phyloP scores from a whole-genome alignment of 306 rosid species.

The Mimosa bimucronata region DNA sequence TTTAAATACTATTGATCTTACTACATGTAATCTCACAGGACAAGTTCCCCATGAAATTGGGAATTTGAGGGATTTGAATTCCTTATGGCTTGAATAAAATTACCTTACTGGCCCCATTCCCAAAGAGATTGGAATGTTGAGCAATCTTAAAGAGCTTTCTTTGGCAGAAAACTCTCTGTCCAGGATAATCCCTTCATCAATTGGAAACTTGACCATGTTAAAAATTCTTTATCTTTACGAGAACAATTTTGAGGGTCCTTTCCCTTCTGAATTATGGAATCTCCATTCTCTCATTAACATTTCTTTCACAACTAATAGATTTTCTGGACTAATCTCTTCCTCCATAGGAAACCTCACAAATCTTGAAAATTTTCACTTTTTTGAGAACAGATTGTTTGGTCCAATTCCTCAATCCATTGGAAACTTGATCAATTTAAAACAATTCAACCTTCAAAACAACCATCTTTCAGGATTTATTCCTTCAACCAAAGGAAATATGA shows the following conservation, averaged over 20 bases:
- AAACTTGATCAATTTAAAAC: neutral
- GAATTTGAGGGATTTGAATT: neutral
- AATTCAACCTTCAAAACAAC: neutral
- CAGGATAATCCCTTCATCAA: neutral
- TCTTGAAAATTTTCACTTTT: neutral
- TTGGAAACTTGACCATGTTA: conserved; percentile 28
- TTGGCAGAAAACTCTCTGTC: neutral
- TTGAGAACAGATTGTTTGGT: neutral
- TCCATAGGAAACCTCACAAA: neutral
- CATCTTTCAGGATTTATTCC: neutral
- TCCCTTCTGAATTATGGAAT: neutral
- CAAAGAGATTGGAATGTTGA: neutral
- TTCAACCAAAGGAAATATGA: neutral
- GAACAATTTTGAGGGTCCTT: neutral
- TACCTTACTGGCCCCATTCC: neutral
- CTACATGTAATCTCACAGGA: neutral
- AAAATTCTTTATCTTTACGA: neutral
- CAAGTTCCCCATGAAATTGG: neutral
- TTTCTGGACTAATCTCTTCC: neutral
- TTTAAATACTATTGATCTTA: neutral
- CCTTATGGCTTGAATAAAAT: neutral
- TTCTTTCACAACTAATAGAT: accelerated
- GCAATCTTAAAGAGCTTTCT: neutral
- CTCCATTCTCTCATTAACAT: neutral
- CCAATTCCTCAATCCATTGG: neutral